Evolutionary conservation across 495 filamentous ascomycete genomes (phyloP), one percentile per base, ranked within the genome.

Genomic region (Hamigera avellanea): DNA sequence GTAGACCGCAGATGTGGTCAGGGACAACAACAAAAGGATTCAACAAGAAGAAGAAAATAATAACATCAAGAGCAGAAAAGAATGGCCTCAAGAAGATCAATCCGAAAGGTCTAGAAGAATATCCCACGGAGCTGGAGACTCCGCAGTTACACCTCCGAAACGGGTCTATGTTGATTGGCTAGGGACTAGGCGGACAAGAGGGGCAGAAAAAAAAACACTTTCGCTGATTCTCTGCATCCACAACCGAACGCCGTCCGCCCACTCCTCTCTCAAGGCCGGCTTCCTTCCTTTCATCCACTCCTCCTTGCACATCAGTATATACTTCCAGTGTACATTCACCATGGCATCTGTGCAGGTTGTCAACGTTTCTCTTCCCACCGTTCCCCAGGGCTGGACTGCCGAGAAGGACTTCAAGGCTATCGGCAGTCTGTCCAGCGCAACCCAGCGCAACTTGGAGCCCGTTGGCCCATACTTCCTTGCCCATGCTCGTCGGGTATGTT

Each of bases 381-480:
- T 96, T 39, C 78, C 87, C 26, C 69, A 74, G 48, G 85, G 78
- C 45, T 96, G 91, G 91, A 57, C 72, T 29, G 83, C 76, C 27
- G 86, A 95, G 45, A 89, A 87, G 58, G 82, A 93, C 60, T 95
- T 95, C 70, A 86, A 91, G 64, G 59, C 81, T 35, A 60, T 88
- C 37, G 79, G 78, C 46, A 62, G 67, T 36, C 61, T 89, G 40
- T 81, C 80, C 33, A 64, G 67, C 26, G 71, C 84, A 14, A 81
- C 73, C 16, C 76, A 85, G 64, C 80, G 87, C 40, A 86, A 81
- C 42, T 72, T 98, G 48, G 93, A 96, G 70, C 86, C 91, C 33
- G 83, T 95, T 44, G 91, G 91, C 44, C 89, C 89, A 56, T 83
- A 95, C 68, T 98, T 95, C 72, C 79, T 98, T 29, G 93, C 91